A percentile compares a stretch with the other conserved stretches of the same genome.
Evolutionary conservation across 495 filamentous ascomycete species (phyloP).

Genomic region (Aspergillus ellipticus): DNA sequence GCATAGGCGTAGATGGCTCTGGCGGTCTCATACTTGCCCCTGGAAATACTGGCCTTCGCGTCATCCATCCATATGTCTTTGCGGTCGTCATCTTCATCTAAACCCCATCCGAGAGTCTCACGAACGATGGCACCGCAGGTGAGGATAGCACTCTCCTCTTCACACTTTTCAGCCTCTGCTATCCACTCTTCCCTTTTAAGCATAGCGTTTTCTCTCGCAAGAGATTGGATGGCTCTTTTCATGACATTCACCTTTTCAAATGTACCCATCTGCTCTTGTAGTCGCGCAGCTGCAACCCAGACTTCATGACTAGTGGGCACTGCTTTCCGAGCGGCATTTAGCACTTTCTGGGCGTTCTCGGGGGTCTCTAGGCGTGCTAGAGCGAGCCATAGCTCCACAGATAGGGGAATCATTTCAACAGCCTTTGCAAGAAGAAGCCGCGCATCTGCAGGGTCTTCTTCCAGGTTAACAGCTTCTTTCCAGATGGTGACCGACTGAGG

Average conservation of each 20-base stretch:
- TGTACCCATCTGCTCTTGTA: constrained; percentile 86
- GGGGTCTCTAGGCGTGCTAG: constrained; percentile 84
- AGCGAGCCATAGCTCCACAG: constrained; percentile 91
- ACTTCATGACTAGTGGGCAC: constrained; percentile 88
- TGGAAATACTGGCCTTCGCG: constrained; percentile 69
- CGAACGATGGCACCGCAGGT: constrained; percentile 86
- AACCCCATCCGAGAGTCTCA: constrained; percentile 86
- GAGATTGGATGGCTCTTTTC: constrained; percentile 86
- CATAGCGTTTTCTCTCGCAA: constrained; percentile 92
- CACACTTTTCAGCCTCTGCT: constrained; percentile 87
- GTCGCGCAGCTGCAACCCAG: constrained; percentile 89
- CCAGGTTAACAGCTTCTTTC: constrained; percentile 96
- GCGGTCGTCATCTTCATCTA: constrained; percentile 96
- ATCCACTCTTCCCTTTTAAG: constrained; percentile 97
- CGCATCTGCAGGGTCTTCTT: constrained; percentile 84
- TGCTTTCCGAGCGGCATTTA: constrained; percentile 93
- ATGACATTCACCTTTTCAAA: constrained; percentile 79
- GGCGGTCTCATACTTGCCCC: constrained; percentile 82
- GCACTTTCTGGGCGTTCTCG: constrained; percentile 85
- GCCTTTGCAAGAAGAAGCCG: constrained; percentile 85
- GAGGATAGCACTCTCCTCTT: constrained; percentile 82
- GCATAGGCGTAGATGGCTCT: constrained; percentile 91
- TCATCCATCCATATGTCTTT: constrained; percentile 96
- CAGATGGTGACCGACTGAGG: constrained; percentile 90
- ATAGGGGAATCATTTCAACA: constrained; percentile 87